A percentile compares a stretch with the other conserved stretches of the same genome.
Evolutionary conservation across 305 asterid species (phyloP).

Genomic region (Rubia tinctorum): DNA sequence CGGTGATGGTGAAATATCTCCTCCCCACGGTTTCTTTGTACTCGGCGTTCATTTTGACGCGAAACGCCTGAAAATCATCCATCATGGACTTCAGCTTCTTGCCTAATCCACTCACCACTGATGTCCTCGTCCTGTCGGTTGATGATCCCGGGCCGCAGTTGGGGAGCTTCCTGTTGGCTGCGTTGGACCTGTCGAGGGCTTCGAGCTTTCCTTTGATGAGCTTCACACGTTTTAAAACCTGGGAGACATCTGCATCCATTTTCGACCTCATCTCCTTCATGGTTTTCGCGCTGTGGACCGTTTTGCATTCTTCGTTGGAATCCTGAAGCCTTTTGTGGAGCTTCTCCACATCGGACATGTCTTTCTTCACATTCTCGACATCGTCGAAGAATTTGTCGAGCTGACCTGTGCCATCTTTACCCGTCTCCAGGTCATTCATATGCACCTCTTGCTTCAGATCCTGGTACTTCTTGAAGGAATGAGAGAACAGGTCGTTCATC

Average conservation of each 20-base stretch:
- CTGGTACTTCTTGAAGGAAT: slow-evolving; percentile 57
- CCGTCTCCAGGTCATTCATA: slow-evolving; percentile 58
- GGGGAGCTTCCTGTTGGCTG: slow-evolving; percentile 38
- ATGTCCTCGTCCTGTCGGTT: slow-evolving; percentile 47
- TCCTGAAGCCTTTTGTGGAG: slow-evolving; percentile 36
- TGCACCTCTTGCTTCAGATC: slow-evolving; percentile 38
- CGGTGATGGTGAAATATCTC: slow-evolving; percentile 51
- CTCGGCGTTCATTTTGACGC: slow-evolving; percentile 55
- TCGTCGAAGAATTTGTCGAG: slow-evolving; percentile 6
- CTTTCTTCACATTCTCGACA: slow-evolving; percentile 51
- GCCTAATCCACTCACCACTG: slow-evolving; percentile 50
- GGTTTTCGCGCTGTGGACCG: slow-evolving; percentile 32
- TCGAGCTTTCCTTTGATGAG: slow-evolving; percentile 61
- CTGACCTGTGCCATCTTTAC: slow-evolving; percentile 17
- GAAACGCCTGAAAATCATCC: slow-evolving; percentile 56
- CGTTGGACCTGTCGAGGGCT: slow-evolving; percentile 54
- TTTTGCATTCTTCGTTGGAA: slow-evolving; percentile 46
- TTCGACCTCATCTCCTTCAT: slow-evolving; percentile 47
- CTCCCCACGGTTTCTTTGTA: slow-evolving; percentile 58
- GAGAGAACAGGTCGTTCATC: slow-evolving; percentile 89
- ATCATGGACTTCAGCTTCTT: slow-evolving; percentile 49
- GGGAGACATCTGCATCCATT: slow-evolving; percentile 42
- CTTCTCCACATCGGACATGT: slow-evolving; percentile 39
- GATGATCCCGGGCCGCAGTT: slow-evolving; percentile 49
- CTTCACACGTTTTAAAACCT: slow-evolving; percentile 52